Base-by-base conservation (phyloP, 768 basidiomycete genomes). In the Xerocomus potaroensis region DNA sequence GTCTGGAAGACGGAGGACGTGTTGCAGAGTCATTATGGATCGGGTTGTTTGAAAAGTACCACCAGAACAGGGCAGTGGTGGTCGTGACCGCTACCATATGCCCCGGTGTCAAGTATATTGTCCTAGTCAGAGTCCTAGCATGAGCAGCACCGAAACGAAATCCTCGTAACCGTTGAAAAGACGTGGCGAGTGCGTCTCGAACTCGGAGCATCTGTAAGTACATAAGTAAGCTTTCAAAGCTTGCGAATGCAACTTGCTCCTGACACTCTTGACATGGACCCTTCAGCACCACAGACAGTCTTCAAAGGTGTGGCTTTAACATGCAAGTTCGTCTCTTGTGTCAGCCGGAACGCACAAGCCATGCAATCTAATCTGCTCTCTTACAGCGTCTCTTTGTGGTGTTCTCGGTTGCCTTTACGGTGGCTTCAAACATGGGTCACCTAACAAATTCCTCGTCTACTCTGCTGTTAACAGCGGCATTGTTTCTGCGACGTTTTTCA, bases 401-500 rank as follows among this genome's bases (percentile, higher is more conserved):
- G 49, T 62, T 2, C 55, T 70, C 12, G 69, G 70, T 33, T 73
- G 71, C 12, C 59, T 73, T 3, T 72, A 76, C 49, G 76, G 71
- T 24, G 61, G 81, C 30, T 52, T 78, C 23, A 73, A 68, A 53
- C 68, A 77, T 11, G 73, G 74, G 47, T 73, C 75, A 33, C 74
- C 68, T 32, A 71, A 70, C 5, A 57, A 75, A 8, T 63, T 83
- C 16, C 76, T 82, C 24, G 57, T 76, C 10, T 76, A 80, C 30
- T 78, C 90, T 47, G 83, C 80, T 15, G 51, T 87, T 18, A 92
- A 92, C 59, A 80, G 82, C 37, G 81, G 80, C 19, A 68, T 91
- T 15, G 83, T 79, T 9, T 81, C 86, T 6, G 72, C 79, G 8
- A 77, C 81, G 0, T 93, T 93, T 68, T 92, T 93, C 65, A 76